phyloP scores from a whole-genome alignment of 164 flowering plant species.

The Cinnamomum micranthum region DNA sequence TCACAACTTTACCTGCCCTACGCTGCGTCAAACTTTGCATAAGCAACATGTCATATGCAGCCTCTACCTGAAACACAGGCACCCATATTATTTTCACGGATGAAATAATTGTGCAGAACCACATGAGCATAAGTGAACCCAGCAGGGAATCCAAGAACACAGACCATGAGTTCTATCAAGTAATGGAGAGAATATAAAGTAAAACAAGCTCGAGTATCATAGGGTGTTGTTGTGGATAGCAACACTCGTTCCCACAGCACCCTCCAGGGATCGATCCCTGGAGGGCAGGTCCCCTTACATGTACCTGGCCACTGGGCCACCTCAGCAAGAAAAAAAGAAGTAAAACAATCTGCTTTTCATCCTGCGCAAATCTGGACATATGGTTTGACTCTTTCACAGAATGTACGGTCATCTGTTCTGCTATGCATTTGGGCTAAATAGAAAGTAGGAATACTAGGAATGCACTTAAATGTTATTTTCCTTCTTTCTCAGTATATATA shows the following conservation, averaged over 20 bases:
- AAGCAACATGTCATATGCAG: constrained; percentile 95
- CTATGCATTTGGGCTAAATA: neutral
- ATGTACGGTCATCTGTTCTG: neutral
- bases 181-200: neutral
- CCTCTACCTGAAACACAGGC: constrained; percentile 63
- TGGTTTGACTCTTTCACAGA: neutral
- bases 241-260: no score
- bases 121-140: neutral
- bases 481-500: no score
- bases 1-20: constrained; percentile 76
- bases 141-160: neutral
- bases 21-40: constrained; percentile 86
- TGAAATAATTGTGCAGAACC: neutral
- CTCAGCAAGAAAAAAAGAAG: neutral
- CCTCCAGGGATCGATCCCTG: no score
- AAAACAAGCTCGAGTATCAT: neutral
- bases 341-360: neutral
- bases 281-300: no score
- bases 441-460: neutral
- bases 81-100: neutral
- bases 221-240: no score
- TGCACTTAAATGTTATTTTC: no score
- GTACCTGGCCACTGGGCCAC: no score
- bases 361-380: neutral
- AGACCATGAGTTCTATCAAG: neutral